Base-by-base conservation (phyloP, 768 basidiomycete genomes). In the Coprinopsis sp. region DNA sequence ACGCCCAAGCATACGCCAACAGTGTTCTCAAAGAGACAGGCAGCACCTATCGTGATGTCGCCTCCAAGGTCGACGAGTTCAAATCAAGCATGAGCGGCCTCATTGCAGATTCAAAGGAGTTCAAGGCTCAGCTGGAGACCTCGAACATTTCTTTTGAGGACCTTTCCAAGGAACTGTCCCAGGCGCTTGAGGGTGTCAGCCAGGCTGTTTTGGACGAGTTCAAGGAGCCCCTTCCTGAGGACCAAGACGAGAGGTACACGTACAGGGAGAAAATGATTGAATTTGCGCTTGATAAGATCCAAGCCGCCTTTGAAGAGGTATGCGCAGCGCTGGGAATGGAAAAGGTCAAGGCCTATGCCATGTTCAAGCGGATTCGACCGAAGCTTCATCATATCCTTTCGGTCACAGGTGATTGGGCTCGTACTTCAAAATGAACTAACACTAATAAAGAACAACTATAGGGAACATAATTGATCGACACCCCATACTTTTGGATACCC, bases 391-490 rank as follows among this genome's bases (percentile, higher is more conserved):
- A 43, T 6, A 6, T 39, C n/a, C 21, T 54, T 3, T 27, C 47
- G 12, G 21, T 54, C 31, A n/a, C 37, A 6, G 54, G 54, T 51
- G 25, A 14, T 34, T n/a, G 7, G n/a, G 14, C 18, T 23, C 3
- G 33, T 16, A 14, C 21, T n/a, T 18, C 31, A 7, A 22, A 6
- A n/a, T 3, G 12, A 3, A 21, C 27, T 40, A n/a, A 25, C 21
- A 40, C 23, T 36, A 12, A n/a, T 39, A 24, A 2, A 12, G 6
- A 16, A 24, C 23, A 16, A 7, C 21, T 5, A 5, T 41, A 71
- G 70, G 69, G 6, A 65, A 71, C 29, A 47, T 71, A 14, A 53
- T 54, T 3, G 69, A 72, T 50, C 58, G 65, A 19, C 67, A 70
- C 39, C 67, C 70, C 4, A 30, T 45, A 12, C 47, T 69, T 2